Conservation (phyloP, 768 basidiomycete species). For the Gymnopilus dilepis region DNA sequence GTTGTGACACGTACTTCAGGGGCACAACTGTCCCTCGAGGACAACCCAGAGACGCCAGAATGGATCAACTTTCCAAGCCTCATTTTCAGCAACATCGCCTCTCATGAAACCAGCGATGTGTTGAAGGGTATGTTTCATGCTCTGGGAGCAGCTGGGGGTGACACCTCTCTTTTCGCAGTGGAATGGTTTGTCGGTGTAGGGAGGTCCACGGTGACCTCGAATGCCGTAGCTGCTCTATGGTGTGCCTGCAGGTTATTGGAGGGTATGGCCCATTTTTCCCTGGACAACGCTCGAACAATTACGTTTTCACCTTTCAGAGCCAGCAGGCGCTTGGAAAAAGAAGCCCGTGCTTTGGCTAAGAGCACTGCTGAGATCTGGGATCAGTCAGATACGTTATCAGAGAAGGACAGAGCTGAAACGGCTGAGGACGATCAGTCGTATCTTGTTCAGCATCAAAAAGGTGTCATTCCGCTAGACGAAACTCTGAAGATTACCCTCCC, state of each 20-base stretch:
- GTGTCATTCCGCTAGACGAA: slow-evolving; percentile 66
- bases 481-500: slow-evolving; percentile 54
- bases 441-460: slow-evolving; percentile 66
- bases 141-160: slow-evolving; percentile 71
- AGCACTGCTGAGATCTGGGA: slow-evolving; percentile 79
- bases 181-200: slow-evolving; percentile 80
- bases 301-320: slow-evolving; percentile 33
- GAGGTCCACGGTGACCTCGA: slow-evolving; percentile 44
- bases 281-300: slow-evolving; percentile 37
- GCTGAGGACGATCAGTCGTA: slow-evolving; percentile 36
- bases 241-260: slow-evolving; percentile 78
- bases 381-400: slow-evolving; percentile 36
- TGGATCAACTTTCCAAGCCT: slow-evolving; percentile 62
- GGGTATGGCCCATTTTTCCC: slow-evolving; percentile 61
- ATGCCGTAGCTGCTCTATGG: slow-evolving; percentile 81
- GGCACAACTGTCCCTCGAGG: slow-evolving; percentile 65
- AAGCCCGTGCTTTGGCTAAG: slow-evolving; percentile 65
- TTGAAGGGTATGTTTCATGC: slow-evolving; percentile 76
- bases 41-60: slow-evolving; percentile 40
- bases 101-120: slow-evolving; percentile 53
- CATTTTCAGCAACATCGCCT: slow-evolving; percentile 58
- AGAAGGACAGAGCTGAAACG: slow-evolving; percentile 18
- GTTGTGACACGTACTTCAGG: slow-evolving; percentile 51
- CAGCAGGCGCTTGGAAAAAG: slow-evolving; percentile 64
- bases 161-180: slow-evolving; percentile 73